Evolutionary conservation across 768 basidiomycete genomes (phyloP), one percentile per base, ranked within the genome.

Genomic region (Boletus rubropictus): DNA sequence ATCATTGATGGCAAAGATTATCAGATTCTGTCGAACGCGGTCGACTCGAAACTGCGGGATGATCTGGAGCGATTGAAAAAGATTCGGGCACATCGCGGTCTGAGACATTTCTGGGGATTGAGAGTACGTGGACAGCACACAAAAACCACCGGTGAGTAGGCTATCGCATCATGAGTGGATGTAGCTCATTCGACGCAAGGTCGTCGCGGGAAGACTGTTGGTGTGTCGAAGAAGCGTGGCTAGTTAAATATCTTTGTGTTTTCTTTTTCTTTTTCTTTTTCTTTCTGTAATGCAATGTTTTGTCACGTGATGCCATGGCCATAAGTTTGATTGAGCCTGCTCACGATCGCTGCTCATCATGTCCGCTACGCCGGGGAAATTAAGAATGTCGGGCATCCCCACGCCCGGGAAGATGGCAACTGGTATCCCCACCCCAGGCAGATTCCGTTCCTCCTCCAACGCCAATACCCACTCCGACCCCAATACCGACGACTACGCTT

Each of bases 51-150:
- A 75, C 78, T 98, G 55, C 90, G 96, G 72, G 96, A 98, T 32
- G 96, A 99, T 68, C 77, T 99, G 53, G 96, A 99, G 77, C 79
- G 96, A 47, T 72, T 99, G 71, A 99, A 98, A 85, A 98, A 98
- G 80, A 99, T 99, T 67, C 83, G 94, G 56, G 89, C 92, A 37
- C 95, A 99, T 68, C 85, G 92, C 72, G 92, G 91, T 67, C 76
- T 94, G 54, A 77, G 90, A 67, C 90, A 93, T 67, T 89, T 77
- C 79, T 89, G 91, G 86, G 94, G 94, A 58, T 75, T 95, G 54
- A 85, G 95, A 63, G 96, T 98, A 46, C 78, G 96, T 59, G 96
- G 96, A 61, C 96, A 99, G 67, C 96, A 98, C 80, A 99, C 96
- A 57, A 98, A 98, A 79, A 98, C 95, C 44, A 98, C 95, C 44